Evolutionary conservation across 768 basidiomycete genomes (phyloP).

Genomic region (Hypholoma sublateritium): DNA sequence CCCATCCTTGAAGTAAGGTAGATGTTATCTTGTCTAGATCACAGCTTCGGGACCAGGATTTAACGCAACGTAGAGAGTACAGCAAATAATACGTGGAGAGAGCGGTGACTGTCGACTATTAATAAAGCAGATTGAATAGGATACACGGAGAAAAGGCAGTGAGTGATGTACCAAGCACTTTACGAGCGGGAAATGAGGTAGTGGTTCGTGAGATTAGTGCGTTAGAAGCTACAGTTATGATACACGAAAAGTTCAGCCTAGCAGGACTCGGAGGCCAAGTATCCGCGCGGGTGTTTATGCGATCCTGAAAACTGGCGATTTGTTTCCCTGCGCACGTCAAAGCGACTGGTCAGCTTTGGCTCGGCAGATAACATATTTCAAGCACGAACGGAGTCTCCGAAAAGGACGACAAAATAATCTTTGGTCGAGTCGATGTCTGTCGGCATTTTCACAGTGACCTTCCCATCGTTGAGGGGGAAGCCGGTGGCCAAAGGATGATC

Average conservation of each 20-base stretch:
- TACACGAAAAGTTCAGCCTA: not conserved
- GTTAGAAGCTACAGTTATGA: not conserved
- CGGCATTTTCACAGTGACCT: constrained; percentile 39
- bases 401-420: constrained; percentile 48
- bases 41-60: too few species aligned
- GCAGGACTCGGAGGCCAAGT: not conserved
- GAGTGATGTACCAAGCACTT: not conserved
- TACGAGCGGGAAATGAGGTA: not conserved
- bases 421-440: constrained; percentile 28
- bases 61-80: too few species aligned
- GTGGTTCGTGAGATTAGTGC: not conserved
- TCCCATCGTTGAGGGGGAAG: constrained; percentile 39
- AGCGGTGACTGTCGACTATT: not conserved
- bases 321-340: constrained; percentile 24
- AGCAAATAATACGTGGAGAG: not conserved
- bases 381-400: constrained; percentile 47
- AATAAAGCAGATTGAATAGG: not conserved
- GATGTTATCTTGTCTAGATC: too few species aligned
- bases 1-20: too few species aligned
- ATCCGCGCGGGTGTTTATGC: constrained; percentile 1
- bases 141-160: constrained; percentile 4
- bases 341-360: not conserved
- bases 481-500: constrained; percentile 42
- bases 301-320: constrained; percentile 29
- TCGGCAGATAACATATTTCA: constrained; percentile 16